Evolutionary conservation across 2,329 filamentous ascomycete species (phyloP), one percentile per base, ranked within the genome.

Genomic region (Pseudophaeomoniella oleicola): DNA sequence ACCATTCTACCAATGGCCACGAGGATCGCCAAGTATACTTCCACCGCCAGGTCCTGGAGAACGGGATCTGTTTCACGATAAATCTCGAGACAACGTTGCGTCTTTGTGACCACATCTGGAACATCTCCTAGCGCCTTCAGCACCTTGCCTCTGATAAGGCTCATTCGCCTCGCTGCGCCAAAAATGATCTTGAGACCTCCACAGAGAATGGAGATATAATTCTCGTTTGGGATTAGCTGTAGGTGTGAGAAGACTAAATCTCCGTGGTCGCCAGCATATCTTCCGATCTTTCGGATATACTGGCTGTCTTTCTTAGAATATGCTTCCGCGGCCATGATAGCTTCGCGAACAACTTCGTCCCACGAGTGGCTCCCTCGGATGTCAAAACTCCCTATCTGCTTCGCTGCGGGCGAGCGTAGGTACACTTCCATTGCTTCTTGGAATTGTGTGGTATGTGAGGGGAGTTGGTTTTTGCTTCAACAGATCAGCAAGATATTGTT

Each of bases 131-230:
- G 15, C 10, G 40, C 32, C 14, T 38, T 35, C 11, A 35, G 10
- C 16, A 44, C 32, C 10, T 36, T 27, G 18, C 30, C 27, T 38
- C 41, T 43, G 14, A 19, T 34, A 16, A 35, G 32, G 3, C 38
- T 31, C 19, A 44, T 42, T 11, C 34, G 37, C 9, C 16, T 15
- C 4, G 42, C 42, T 14, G 36, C 38, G 35, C 29, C 31, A 33
- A 42, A 42, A 16, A 34, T 36, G 4, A 44, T 27, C 38, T 42
- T 44, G 31, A 42, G 33, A 2, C 37, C 40, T 15, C 42, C 40
- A 16, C 34, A 37, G n/a, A 42, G 30, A 6, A 33, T 38, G 9
- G 37, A 42, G 4, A 34, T 42, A 35, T 42, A 40, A 14, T 39
- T 18, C 10, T 35, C 42, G 32, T 38, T 37, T 10, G 42, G 42